A percentile compares a stretch with the other conserved stretches of the same genome.
Conservation (phyloP, 768 basidiomycete genomes). For the Termitomyces sp. region DNA sequence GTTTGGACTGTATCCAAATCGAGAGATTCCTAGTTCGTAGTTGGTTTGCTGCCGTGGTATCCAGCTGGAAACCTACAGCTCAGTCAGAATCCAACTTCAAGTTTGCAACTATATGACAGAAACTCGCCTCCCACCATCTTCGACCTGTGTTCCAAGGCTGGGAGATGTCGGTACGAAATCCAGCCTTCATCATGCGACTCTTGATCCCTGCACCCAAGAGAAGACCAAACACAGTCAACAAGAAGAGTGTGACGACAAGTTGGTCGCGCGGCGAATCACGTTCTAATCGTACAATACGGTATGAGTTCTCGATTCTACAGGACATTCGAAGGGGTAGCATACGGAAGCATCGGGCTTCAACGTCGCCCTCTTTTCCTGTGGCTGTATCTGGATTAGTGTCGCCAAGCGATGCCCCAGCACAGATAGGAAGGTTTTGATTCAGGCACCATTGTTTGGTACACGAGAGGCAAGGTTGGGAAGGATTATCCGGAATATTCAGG, state of each 20-base stretch:
- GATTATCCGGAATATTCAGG: constrained; percentile 74
- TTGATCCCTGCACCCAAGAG: constrained; percentile 82
- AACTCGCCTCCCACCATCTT: constrained; percentile 81
- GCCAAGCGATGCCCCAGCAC: constrained; percentile 73
- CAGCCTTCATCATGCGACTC: constrained; percentile 75
- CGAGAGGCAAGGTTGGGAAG: constrained; percentile 84
- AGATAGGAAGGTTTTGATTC: constrained; percentile 84
- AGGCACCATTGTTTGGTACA: constrained; percentile 96
- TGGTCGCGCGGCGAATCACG: constrained; percentile 95
- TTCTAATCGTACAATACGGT: constrained; percentile 57
- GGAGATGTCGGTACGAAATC: constrained; percentile 54
- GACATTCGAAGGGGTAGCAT: constrained; percentile 26
- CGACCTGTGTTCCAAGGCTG: constrained; percentile 49
- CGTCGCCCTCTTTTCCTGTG: constrained; percentile 92
- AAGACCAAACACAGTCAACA: constrained; percentile 82
- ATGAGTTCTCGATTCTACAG: constrained; percentile 8
- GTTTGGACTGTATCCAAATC: constrained; percentile 40
- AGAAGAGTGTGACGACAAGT: constrained; percentile 85
- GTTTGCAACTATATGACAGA: constrained; percentile 7
- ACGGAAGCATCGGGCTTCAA: constrained; percentile 96
- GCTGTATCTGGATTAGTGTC: constrained; percentile 90
- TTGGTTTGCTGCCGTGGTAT: constrained; percentile 41
- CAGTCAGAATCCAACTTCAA: constrained; percentile 1
- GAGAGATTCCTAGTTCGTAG: constrained; percentile 37
- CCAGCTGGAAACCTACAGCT: constrained; percentile 37